Evolutionary conservation across 2,329 filamentous ascomycete species (phyloP).

Genomic region (Phialocephala sp.): DNA sequence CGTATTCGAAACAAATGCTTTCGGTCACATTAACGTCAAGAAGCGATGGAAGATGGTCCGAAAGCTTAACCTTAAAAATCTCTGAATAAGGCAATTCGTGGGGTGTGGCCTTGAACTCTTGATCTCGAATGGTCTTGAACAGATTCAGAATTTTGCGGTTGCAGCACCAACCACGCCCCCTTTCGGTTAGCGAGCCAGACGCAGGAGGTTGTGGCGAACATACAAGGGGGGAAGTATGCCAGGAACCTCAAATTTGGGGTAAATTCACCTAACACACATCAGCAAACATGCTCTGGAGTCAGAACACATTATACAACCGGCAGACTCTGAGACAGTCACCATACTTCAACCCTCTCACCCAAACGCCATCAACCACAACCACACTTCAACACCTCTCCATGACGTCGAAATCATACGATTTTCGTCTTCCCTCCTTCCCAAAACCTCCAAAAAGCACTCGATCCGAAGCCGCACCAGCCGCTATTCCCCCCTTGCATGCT

Average conservation of each 20-base stretch:
- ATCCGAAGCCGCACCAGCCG: not conserved
- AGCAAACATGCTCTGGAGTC: not conserved
- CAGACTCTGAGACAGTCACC: slow-evolving; percentile 13
- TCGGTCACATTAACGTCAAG: not conserved
- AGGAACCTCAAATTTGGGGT: slow-evolving; percentile 13
- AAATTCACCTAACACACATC: slow-evolving; percentile 8
- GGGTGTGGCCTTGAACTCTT: not conserved
- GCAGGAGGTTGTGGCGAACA: not conserved
- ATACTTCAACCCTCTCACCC: slow-evolving; percentile 11
- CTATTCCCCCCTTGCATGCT: not conserved
- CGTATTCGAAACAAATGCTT: not conserved
- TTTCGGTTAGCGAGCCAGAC: slow-evolving; percentile 5
- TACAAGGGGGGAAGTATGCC: not conserved
- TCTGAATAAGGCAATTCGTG: not conserved
- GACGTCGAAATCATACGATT: slow-evolving; percentile 8
- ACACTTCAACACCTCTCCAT: not conserved
- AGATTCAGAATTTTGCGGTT: not conserved
- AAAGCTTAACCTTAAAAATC: slow-evolving; percentile 4
- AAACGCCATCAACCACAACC: slow-evolving; percentile 8
- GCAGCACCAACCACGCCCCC: not conserved
- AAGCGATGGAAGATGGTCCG: not conserved
- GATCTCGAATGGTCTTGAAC: not conserved
- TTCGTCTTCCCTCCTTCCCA: not conserved
- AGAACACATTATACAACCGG: slow-evolving; percentile 3
- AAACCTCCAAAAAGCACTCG: not conserved